phyloP scores from a whole-genome alignment of 768 basidiomycete species.

The Tephrocybe sp. region DNA sequence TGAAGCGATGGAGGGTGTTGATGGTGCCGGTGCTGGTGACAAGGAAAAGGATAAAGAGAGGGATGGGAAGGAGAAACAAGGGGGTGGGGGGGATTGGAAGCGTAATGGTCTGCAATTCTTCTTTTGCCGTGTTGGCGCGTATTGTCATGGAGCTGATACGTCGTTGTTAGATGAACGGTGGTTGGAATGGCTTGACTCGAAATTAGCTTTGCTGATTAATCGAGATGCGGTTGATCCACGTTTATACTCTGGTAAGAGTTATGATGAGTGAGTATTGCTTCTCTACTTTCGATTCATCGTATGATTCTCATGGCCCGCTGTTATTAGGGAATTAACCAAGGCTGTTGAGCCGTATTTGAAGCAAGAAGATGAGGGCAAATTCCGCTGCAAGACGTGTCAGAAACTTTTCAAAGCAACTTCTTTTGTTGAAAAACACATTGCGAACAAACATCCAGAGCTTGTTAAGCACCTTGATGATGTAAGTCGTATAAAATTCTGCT shows the following conservation, averaged over 20 bases:
- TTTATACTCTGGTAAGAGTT: slow-evolving; percentile 85
- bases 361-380: slow-evolving; percentile 96
- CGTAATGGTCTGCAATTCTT: slow-evolving; percentile 56
- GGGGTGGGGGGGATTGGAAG: slow-evolving; percentile 43
- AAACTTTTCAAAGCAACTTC: slow-evolving; percentile 97
- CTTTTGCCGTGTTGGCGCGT: background rate
- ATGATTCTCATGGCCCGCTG: slow-evolving; percentile 10
- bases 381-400: slow-evolving; percentile 92
- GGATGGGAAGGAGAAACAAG: slow-evolving; percentile 23
- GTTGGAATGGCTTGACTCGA: slow-evolving; percentile 86
- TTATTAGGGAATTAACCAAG: slow-evolving; percentile 72
- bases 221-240: slow-evolving; percentile 78
- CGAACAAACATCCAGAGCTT: slow-evolving; percentile 89
- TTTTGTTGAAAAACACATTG: slow-evolving; percentile 96
- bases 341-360: slow-evolving; percentile 80
- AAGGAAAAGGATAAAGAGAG: slow-evolving; percentile 36
- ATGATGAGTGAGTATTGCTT: slow-evolving; percentile 66
- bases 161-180: slow-evolving; percentile 79
- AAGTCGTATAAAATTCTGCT: slow-evolving; percentile 20
- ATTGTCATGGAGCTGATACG: background rate
- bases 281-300: background rate
- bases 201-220: slow-evolving; percentile 78
- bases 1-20: slow-evolving; percentile 28
- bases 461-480: slow-evolving; percentile 86
- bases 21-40: slow-evolving; percentile 27